A percentile compares a stretch with the other conserved stretches of the same genome.
Conservation (phyloP, 129 eudicot species). For the Arctium minus region DNA sequence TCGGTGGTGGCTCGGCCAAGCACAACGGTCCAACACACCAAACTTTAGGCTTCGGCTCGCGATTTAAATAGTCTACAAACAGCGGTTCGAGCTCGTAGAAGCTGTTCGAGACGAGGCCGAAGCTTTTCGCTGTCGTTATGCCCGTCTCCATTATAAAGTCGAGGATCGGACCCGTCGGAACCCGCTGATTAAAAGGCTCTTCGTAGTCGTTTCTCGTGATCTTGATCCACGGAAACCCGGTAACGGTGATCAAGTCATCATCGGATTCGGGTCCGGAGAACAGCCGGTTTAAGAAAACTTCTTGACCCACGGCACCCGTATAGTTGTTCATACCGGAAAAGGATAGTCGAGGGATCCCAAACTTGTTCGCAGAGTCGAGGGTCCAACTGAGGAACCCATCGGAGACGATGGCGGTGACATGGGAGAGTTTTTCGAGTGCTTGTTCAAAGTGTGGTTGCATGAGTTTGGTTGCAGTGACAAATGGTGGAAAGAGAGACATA, state of each 20-base stretch:
- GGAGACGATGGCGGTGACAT: conserved; percentile 38
- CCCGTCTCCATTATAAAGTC: not conserved
- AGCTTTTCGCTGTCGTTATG: not conserved
- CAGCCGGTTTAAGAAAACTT: not conserved
- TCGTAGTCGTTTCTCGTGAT: conserved; percentile 52
- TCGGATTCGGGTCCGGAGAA: conserved; percentile 24
- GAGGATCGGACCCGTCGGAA: not conserved
- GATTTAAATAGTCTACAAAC: not conserved
- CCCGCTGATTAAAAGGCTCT: conserved; percentile 12
- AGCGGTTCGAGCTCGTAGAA: not conserved
- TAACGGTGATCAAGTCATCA: conserved; percentile 39
- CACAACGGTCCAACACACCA: not conserved
- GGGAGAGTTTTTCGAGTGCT: conserved; percentile 24
- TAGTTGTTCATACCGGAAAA: conserved; percentile 52
- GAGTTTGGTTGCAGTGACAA: conserved; percentile 37
- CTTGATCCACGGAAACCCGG: conserved; percentile 50
- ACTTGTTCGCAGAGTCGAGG: conserved; percentile 39
- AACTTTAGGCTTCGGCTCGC: not conserved
- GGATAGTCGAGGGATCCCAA: conserved; percentile 57
- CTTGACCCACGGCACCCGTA: not conserved
- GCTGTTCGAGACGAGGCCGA: not conserved
- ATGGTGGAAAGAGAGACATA: conserved; percentile 53
- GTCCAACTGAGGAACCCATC: conserved; percentile 83
- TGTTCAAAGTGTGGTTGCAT: conserved; percentile 63
- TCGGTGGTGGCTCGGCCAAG: not conserved